phyloP scores from a whole-genome alignment of 176 grass and related monocot genomes.

The Microstegium vimineum region DNA sequence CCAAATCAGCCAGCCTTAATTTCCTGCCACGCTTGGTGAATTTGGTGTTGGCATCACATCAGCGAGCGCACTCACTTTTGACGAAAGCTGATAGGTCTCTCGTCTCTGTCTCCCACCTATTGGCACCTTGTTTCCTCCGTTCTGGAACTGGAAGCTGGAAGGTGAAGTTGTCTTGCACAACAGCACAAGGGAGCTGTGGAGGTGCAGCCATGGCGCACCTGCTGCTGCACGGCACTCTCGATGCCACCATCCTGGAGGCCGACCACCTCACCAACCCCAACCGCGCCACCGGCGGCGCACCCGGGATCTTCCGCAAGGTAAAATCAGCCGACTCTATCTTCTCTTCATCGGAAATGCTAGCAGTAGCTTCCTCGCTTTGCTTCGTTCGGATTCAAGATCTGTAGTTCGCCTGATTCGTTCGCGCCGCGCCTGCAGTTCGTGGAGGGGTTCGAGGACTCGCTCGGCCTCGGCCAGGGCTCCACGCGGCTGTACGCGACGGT shows the following conservation, averaged over 20 bases:
- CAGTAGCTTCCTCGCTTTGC: neutral
- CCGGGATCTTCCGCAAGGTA: conserved; percentile 69
- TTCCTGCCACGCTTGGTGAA: neutral
- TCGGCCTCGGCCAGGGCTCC: conserved; percentile 68
- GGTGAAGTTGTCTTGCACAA: neutral
- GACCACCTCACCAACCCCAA: conserved; percentile 39
- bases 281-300: conserved; percentile 38
- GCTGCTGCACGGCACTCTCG: conserved; percentile 67
- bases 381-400: neutral
- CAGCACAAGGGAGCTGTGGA: neutral
- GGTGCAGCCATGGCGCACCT: conserved; percentile 49
- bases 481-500: conserved; percentile 82
- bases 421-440: conserved; percentile 40
- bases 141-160: neutral
- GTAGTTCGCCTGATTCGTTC: neutral
- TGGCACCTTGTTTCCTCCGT: conserved; percentile 13
- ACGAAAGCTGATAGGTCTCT: neutral
- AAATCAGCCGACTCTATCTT: neutral
- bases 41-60: neutral
- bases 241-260: conserved; percentile 62
- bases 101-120: conserved; percentile 4
- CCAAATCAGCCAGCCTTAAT: neutral
- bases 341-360: neutral
- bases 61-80: neutral
- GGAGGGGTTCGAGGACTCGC: conserved; percentile 67